phyloP scores from a whole-genome alignment of 129 eudicot species.

The Tanacetum coccineum region DNA sequence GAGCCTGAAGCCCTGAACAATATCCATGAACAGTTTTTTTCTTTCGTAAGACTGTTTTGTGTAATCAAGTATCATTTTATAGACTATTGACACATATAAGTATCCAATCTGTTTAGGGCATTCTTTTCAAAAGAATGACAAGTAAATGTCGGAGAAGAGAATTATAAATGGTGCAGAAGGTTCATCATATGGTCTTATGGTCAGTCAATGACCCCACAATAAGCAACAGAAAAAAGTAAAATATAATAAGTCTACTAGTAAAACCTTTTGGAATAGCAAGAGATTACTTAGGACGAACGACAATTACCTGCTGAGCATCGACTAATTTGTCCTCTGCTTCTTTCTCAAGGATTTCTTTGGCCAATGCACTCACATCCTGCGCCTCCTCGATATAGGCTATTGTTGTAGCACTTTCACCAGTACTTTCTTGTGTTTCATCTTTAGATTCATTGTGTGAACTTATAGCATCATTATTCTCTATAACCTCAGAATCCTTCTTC shows the following conservation, averaged over 20 bases:
- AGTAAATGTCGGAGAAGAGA: neutral
- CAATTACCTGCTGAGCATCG: slow-evolving; percentile 9
- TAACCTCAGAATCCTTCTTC: slow-evolving; percentile 1
- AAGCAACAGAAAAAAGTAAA: too few species aligned
- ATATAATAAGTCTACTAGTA: too few species aligned
- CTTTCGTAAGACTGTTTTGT: neutral
- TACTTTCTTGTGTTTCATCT: slow-evolving; percentile 19
- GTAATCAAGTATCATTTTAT: neutral
- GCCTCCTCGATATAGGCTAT: slow-evolving; percentile 15
- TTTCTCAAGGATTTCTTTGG: slow-evolving; percentile 18
- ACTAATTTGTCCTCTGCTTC: slow-evolving; percentile 19
- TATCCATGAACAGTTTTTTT: neutral
- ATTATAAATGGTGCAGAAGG: neutral
- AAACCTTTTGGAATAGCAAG: too few species aligned
- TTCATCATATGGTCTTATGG: neutral
- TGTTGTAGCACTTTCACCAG: slow-evolving; percentile 4
- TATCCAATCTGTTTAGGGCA: neutral
- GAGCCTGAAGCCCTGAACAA: too few species aligned
- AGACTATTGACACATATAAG: neutral
- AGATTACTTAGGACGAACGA: too few species aligned
- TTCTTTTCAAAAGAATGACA: neutral
- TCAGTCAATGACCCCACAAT: too few species aligned
- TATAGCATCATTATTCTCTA: slow-evolving; percentile 8
- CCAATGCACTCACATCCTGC: neutral
- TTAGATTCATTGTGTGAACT: slow-evolving; percentile 9